Percentiles rank a stretch among this genome's conserved stretches.
These are phyloP conservation scores for Arthrobotrys sphaeroides DNA, from an alignment of 2,329 filamentous ascomycete species.

Conservation along the genomic window DNA sequence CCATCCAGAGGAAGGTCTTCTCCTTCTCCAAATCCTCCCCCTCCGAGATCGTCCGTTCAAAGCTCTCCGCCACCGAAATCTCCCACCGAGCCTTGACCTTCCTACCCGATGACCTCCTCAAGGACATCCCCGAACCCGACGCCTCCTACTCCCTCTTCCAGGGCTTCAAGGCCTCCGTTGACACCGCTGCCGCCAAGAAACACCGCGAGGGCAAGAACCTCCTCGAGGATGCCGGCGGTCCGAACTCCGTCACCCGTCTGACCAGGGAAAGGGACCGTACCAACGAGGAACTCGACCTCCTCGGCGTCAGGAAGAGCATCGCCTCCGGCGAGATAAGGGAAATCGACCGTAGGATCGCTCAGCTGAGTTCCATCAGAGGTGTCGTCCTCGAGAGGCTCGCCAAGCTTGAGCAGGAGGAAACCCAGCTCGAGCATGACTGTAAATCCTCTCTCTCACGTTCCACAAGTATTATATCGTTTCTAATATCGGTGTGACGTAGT, in stretches of 20 bases:
- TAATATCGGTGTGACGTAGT: slow-evolving; percentile 60
- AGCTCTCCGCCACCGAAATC: slow-evolving; percentile 88
- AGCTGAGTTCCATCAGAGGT: slow-evolving; percentile 88
- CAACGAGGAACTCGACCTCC: slow-evolving; percentile 87
- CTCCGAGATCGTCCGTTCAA: slow-evolving; percentile 91
- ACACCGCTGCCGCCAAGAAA: slow-evolving; percentile 67
- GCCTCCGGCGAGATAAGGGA: slow-evolving; percentile 94
- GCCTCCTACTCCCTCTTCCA: slow-evolving; percentile 94
- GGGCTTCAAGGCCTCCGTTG: slow-evolving; percentile 90
- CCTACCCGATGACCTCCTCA: slow-evolving; percentile 87
- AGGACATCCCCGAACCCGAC: slow-evolving; percentile 85
- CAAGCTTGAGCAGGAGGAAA: slow-evolving; percentile 87
- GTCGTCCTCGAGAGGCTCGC: slow-evolving; percentile 90
- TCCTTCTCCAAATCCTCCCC: slow-evolving; percentile 89
- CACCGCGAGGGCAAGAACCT: slow-evolving; percentile 61
- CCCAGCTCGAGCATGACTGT: slow-evolving; percentile 88
- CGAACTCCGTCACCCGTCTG: slow-evolving; percentile 71
- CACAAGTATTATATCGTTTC: not conserved
- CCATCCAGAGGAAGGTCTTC: slow-evolving; percentile 87
- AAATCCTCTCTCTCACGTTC: slow-evolving; percentile 60
- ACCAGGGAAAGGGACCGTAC: slow-evolving; percentile 82
- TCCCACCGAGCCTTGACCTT: slow-evolving; percentile 90
- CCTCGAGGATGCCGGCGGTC: slow-evolving; percentile 42
- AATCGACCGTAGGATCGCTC: slow-evolving; percentile 95
- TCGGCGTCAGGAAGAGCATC: slow-evolving; percentile 95